Conservation (phyloP, 176 grass and related monocot species). For the Zizania latifolia region DNA sequence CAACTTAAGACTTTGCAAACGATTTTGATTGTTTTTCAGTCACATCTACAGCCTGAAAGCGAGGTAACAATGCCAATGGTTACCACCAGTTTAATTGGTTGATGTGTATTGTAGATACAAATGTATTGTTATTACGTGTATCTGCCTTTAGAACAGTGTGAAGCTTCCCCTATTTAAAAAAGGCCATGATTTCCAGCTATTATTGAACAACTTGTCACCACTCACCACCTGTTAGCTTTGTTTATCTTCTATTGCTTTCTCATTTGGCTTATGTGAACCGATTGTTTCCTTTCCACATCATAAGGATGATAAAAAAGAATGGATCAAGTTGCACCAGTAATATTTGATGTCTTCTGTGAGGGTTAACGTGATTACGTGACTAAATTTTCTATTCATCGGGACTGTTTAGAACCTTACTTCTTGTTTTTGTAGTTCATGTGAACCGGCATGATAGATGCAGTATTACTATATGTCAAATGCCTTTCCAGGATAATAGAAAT, state of each 20-base stretch:
- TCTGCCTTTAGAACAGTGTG: conserved; percentile 6
- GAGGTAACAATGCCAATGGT: conserved; percentile 56
- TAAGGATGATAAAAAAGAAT: not conserved
- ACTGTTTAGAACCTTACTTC: not conserved
- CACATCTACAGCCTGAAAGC: conserved; percentile 79
- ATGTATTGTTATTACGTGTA: conserved; percentile 9
- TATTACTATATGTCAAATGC: conserved; percentile 3
- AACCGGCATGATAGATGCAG: not conserved
- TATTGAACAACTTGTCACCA: not conserved
- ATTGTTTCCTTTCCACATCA: not conserved
- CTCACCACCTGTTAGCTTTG: not conserved
- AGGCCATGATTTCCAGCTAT: not conserved
- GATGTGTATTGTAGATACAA: not conserved
- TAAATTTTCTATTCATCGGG: conserved; percentile 6
- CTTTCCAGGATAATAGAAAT: conserved; percentile 1
- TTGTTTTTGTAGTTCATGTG: conserved; percentile 11
- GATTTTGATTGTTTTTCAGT: conserved; percentile 92
- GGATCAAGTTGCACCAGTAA: not conserved
- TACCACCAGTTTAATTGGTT: conserved; percentile 18
- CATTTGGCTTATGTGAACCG: not conserved
- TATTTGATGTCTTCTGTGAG: not conserved
- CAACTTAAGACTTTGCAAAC: conserved; percentile 98
- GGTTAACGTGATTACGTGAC: not conserved
- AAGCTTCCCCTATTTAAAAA: conserved; percentile 17
- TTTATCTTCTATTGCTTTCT: not conserved